phyloP scores from a whole-genome alignment of 1,284 basidiomycete species.

The Cutaneotrichosporon dermatis region DNA sequence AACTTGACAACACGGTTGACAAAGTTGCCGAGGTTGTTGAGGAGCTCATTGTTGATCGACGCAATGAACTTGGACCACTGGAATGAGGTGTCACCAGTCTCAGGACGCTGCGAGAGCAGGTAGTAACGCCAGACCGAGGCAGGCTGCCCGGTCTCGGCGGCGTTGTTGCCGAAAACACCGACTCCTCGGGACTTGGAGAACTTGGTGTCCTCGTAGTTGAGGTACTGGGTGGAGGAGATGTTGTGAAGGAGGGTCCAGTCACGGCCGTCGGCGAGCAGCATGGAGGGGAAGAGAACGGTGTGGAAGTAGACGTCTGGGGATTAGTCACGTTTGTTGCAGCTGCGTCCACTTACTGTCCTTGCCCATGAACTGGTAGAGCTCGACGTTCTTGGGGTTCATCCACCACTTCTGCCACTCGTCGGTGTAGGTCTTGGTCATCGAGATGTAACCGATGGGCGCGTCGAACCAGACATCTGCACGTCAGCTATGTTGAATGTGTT shows the following conservation, averaged over 20 bases:
- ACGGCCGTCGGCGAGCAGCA: constrained; percentile 82
- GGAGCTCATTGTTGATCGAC: constrained; percentile 87
- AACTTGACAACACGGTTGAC: constrained; percentile 94
- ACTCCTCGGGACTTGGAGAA: constrained; percentile 97
- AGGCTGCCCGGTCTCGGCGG: constrained; percentile 87
- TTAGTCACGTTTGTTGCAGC: background rate
- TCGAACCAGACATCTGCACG: constrained; percentile 87
- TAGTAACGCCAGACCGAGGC: constrained; percentile 97
- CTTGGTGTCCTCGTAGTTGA: constrained; percentile 98
- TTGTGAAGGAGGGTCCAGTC: constrained; percentile 94
- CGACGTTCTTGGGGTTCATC: constrained; percentile 87
- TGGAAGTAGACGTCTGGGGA: constrained; percentile 84
- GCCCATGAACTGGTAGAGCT: constrained; percentile 98
- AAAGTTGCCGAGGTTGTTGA: constrained; percentile 98
- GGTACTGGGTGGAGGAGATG: constrained; percentile 92
- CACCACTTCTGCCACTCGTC: constrained; percentile 96
- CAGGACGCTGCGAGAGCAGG: constrained; percentile 85
- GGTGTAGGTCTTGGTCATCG: constrained; percentile 95
- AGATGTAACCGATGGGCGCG: constrained; percentile 94
- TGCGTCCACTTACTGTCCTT: constrained; percentile 62
- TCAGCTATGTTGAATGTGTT: background rate
- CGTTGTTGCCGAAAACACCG: constrained; percentile 95
- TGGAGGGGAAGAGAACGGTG: constrained; percentile 89
- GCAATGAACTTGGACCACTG: constrained; percentile 94
- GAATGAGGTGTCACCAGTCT: constrained; percentile 92